Conservation (phyloP, 768 basidiomycete species). For the Serendipita vermifera region DNA sequence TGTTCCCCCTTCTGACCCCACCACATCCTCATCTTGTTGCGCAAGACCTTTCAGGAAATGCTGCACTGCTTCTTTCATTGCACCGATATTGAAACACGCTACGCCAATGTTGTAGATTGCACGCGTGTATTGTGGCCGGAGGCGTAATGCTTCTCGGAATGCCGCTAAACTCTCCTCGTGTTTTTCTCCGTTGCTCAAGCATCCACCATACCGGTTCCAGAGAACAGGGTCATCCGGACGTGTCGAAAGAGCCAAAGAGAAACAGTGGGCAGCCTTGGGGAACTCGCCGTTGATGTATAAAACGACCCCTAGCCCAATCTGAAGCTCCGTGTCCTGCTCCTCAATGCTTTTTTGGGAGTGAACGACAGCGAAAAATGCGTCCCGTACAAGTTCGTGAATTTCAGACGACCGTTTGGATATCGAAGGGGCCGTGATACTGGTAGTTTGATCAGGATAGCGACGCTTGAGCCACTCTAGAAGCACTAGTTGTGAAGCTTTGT, state of each 20-base stretch:
- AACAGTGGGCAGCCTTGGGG: conserved; percentile 86
- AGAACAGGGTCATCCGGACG: conserved; percentile 86
- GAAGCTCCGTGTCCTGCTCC: conserved; percentile 72
- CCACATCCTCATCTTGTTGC: conserved; percentile 35
- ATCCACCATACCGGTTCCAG: conserved; percentile 94
- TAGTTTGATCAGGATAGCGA: conserved; percentile 41
- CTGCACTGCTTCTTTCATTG: conserved; percentile 89
- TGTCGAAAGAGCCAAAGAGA: conserved; percentile 69
- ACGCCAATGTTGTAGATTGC: conserved; percentile 98
- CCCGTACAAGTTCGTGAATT: conserved; percentile 62
- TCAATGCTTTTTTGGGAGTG: conserved; percentile 54
- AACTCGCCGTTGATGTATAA: conserved; percentile 85
- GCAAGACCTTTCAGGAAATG: conserved; percentile 80
- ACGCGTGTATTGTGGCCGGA: conserved; percentile 91
- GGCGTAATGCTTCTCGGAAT: conserved; percentile 76
- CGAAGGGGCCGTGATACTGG: conserved; percentile 35
- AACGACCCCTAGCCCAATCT: conserved; percentile 83
- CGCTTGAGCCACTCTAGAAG: conserved; percentile 74
- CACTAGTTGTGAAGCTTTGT: conserved; percentile 73
- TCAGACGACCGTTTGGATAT: conserved; percentile 54
- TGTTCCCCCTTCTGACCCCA: conserved; percentile 28
- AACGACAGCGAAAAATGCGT: conserved; percentile 71
- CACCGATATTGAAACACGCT: conserved; percentile 95
- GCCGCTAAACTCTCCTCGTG: conserved; percentile 88
- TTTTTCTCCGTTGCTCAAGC: conserved; percentile 83